Evolutionary conservation across 2,329 filamentous ascomycete species (phyloP).

Genomic region (Cladobotryum mycophilum): DNA sequence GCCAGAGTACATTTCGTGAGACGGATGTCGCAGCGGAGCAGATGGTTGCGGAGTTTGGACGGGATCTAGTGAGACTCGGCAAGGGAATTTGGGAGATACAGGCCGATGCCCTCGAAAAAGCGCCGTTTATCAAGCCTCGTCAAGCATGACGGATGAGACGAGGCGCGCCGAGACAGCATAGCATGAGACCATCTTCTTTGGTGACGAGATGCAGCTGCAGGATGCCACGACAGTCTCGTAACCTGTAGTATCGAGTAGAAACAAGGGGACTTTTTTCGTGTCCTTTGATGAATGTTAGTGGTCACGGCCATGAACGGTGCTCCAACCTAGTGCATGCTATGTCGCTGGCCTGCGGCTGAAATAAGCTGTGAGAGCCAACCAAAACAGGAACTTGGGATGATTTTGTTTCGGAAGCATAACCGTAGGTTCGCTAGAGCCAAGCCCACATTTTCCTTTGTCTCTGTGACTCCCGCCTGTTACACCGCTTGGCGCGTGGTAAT

Average conservation of each 20-base stretch:
- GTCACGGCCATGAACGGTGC: neutral
- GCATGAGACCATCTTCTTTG: neutral
- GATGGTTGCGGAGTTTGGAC: conserved; percentile 31
- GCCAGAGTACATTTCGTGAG: conserved; percentile 3
- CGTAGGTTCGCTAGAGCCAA: neutral
- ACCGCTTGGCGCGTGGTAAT: conserved; percentile 7
- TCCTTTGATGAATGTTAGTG: neutral
- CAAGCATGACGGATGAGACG: neutral
- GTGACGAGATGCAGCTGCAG: neutral
- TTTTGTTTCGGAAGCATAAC: neutral
- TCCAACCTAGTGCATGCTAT: neutral
- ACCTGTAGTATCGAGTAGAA: neutral
- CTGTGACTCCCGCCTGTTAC: conserved; percentile 5
- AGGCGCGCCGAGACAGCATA: neutral
- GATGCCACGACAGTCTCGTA: neutral
- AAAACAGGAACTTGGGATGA: neutral
- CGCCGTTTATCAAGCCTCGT: neutral
- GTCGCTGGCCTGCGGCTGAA: neutral
- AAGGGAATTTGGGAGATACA: conserved; percentile 30
- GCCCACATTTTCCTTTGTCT: too few relatives aligned
- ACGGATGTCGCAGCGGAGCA: conserved; percentile 9
- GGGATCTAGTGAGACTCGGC: conserved; percentile 24
- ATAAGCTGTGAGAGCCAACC: neutral
- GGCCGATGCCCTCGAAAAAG: conserved; percentile 22
- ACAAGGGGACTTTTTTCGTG: neutral